Evolutionary conservation across 2,329 filamentous ascomycete species (phyloP).

Genomic region (Cercospora citrullina): DNA sequence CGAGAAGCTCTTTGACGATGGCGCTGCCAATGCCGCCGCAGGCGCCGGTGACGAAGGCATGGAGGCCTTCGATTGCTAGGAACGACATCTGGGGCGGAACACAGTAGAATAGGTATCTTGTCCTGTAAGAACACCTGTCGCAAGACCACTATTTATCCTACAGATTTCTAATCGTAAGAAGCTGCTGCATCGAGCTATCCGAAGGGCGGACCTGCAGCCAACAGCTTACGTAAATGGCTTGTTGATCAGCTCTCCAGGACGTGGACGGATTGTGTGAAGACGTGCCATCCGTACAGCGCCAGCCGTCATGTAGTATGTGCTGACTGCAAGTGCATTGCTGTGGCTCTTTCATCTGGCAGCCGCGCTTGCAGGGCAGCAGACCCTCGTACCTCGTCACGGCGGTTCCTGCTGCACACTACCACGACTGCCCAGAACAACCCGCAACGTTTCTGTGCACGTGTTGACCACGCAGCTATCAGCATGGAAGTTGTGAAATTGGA

Average conservation of each 20-base stretch:
- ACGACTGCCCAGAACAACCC: neutral
- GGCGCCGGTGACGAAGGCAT: conserved; percentile 58
- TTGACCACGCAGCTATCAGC: neutral
- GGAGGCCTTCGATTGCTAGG: conserved; percentile 50
- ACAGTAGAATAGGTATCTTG: neutral
- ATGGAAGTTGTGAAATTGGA: neutral
- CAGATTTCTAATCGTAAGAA: neutral
- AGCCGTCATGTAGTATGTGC: neutral
- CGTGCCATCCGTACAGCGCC: no score
- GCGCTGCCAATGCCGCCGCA: conserved; percentile 54
- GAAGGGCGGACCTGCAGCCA: neutral
- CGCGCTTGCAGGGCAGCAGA: neutral
- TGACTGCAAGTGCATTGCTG: neutral
- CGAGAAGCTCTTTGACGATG: conserved; percentile 54
- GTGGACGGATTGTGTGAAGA: neutral
- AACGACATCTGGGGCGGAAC: conserved; percentile 44
- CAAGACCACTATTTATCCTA: neutral
- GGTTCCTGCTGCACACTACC: neutral
- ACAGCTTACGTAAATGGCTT: conserved; percentile 5
- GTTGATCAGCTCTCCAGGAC: neutral
- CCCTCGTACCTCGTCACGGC: neutral
- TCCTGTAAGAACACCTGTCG: neutral
- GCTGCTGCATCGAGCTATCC: neutral
- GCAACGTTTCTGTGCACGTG: neutral
- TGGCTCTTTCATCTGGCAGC: neutral